Base-by-base conservation (phyloP, 2,329 filamentous ascomycete species). In the Monosporascus cannonballus region DNA sequence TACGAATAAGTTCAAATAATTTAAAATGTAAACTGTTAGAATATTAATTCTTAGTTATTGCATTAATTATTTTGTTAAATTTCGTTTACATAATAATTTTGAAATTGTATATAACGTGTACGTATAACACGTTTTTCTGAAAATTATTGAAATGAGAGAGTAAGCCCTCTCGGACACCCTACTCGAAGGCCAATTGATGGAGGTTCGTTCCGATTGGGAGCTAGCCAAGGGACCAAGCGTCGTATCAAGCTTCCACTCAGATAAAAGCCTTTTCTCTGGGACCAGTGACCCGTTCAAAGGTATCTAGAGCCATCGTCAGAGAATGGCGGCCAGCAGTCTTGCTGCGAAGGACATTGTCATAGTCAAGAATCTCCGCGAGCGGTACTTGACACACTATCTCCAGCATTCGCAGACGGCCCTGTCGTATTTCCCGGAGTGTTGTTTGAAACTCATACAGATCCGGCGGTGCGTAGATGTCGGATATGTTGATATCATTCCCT, bases 361-460 rank as follows among this genome's bases (percentile, higher is more conserved):
- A 99, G 42, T 93, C 89, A 37, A 97, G 86, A 90, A 97, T 96
- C 71, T 97, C 93, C 72, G 94, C 95, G 62, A 97, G 77, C 34
- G 94, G 94, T 27, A 97, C 93, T 63, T 89, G 84, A 22, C 92
- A 94, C 11, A 87, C 85, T 60, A 99, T 90, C 48, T 86, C 79
- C 53, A 79, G 74, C 73, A 74, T 76, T 46, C 76, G 72, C 51
- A 73, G 70, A 36, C 70, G 72, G 38, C 71, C 76, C 61, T 74
- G 77, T 65, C 77, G 78, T 7, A 62, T 62, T 41, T 75, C 74
- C 44, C 72, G 76, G 62, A 73, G 75, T 67, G 75, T 93, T 25
- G 78, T 78, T 47, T 81, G 71, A 44, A 77, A 77, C 49, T 83
- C 80, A 61, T 84, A 97, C 1, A 91, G 91, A 67, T 97, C 93